These are phyloP conservation scores for Bipolaris sorokiniana DNA, from an alignment of 2,329 filamentous ascomycete species.

Conservation along the genomic window DNA sequence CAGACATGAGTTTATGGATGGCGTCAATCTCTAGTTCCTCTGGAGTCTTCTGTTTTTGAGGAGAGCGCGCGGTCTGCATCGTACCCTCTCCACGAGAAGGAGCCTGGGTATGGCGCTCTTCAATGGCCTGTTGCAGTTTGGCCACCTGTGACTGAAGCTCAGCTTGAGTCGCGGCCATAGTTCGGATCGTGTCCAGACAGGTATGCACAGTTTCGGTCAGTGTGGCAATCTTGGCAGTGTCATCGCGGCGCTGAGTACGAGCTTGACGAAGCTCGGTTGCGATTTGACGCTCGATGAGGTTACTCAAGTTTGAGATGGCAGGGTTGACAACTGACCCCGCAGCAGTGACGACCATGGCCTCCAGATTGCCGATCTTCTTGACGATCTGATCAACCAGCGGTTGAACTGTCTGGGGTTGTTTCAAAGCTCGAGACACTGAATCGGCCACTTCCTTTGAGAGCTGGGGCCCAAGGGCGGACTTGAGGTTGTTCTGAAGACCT, in stretches of 20 bases:
- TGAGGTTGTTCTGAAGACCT: conserved; percentile 72
- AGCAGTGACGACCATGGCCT: conserved; percentile 69
- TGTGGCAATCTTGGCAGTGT: conserved; percentile 72
- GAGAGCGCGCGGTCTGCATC: conserved; percentile 46
- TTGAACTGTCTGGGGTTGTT: conserved; percentile 75
- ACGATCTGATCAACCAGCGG: conserved; percentile 74
- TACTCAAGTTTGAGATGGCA: conserved; percentile 70
- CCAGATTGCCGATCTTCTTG: conserved; percentile 70
- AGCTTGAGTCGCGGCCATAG: conserved; percentile 71
- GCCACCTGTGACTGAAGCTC: conserved; percentile 67
- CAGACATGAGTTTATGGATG: conserved; percentile 68
- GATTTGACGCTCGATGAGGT: conserved; percentile 70
- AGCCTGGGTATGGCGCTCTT: conserved; percentile 36
- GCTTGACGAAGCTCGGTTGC: conserved; percentile 59
- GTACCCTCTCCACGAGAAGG: conserved; percentile 15
- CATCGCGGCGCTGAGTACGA: conserved; percentile 59
- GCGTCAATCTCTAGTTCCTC: conserved; percentile 65
- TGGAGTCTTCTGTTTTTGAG: conserved; percentile 53
- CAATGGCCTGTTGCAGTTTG: conserved; percentile 51
- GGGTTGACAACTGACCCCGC: conserved; percentile 62
- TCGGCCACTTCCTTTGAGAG: conserved; percentile 77
- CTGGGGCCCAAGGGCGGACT: conserved; percentile 67
- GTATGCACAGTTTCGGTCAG: conserved; percentile 70
- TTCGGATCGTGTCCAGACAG: conserved; percentile 71
- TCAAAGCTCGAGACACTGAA: conserved; percentile 70